Evolutionary conservation across 495 filamentous ascomycete genomes (phyloP).

Genomic region (Physcia stellaris): DNA sequence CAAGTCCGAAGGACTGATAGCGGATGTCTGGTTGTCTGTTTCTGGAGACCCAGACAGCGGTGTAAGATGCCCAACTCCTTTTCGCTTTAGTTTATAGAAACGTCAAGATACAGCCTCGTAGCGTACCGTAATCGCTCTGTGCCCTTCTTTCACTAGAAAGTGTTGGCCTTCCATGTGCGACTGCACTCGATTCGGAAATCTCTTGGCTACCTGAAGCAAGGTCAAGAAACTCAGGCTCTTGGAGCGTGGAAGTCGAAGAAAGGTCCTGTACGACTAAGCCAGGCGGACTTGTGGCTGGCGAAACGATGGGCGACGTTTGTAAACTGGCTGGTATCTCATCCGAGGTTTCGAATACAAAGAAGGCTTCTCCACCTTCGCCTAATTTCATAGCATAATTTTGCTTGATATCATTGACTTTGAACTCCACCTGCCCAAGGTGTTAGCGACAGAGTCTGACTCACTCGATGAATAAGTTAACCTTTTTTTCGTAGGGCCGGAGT

Average conservation of each 20-base stretch:
- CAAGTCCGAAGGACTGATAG: no score
- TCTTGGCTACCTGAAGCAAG: slow-evolving; percentile 32
- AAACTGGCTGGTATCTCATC: slow-evolving; percentile 75
- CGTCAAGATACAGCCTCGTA: not conserved
- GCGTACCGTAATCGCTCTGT: slow-evolving; percentile 36
- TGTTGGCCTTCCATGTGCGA: slow-evolving; percentile 7
- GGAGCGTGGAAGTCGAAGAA: slow-evolving; percentile 40
- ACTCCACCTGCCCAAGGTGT: slow-evolving; percentile 56
- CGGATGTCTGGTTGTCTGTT: no score
- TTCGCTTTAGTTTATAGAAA: slow-evolving; percentile 6
- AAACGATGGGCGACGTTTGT: slow-evolving; percentile 88
- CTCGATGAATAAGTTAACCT: slow-evolving; percentile 35
- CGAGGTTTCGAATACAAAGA: slow-evolving; percentile 94
- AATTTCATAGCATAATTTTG: slow-evolving; percentile 97
- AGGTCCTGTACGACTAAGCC: slow-evolving; percentile 38
- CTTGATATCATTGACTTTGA: slow-evolving; percentile 82
- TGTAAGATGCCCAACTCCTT: slow-evolving; percentile 40
- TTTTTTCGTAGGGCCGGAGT: slow-evolving; percentile 92
- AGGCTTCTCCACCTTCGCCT: slow-evolving; percentile 92
- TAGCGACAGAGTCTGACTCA: slow-evolving; percentile 7
- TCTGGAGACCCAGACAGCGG: slow-evolving; percentile 52
- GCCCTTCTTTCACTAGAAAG: slow-evolving; percentile 19
- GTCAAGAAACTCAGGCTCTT: slow-evolving; percentile 77
- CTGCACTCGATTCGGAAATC: not conserved
- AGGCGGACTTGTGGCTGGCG: slow-evolving; percentile 68